Conservation (phyloP, 2,329 filamentous ascomycete species). For the Hirsutella minnesotensis region DNA sequence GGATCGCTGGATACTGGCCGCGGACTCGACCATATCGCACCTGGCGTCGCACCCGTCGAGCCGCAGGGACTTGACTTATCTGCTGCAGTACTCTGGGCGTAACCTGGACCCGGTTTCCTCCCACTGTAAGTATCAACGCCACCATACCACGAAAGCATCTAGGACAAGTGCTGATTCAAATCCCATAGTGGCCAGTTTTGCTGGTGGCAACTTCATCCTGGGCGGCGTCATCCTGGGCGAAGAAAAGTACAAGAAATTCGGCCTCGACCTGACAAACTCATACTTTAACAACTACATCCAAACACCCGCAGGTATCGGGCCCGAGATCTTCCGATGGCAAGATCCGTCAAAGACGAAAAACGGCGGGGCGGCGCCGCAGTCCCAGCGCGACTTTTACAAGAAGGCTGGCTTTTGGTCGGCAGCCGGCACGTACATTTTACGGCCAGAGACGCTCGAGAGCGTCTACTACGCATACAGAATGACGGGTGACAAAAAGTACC, state of each 20-base stretch:
- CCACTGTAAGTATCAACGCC: slow-evolving; percentile 29
- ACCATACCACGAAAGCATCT: neutral
- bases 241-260: slow-evolving; percentile 60
- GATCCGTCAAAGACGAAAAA: slow-evolving; percentile 23
- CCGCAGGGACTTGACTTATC: slow-evolving; percentile 61
- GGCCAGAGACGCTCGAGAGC: slow-evolving; percentile 73
- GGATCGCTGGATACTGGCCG: slow-evolving; percentile 64
- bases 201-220: slow-evolving; percentile 76
- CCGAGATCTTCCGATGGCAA: slow-evolving; percentile 58
- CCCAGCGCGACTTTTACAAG: slow-evolving; percentile 48
- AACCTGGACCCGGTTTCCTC: slow-evolving; percentile 31
- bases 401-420: slow-evolving; percentile 61
- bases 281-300: slow-evolving; percentile 63
- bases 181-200: slow-evolving; percentile 59
- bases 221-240: slow-evolving; percentile 59
- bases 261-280: slow-evolving; percentile 56
- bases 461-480: slow-evolving; percentile 80
- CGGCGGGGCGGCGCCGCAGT: slow-evolving; percentile 29
- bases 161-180: slow-evolving; percentile 23
- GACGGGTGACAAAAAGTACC: slow-evolving; percentile 64
- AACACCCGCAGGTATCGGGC: slow-evolving; percentile 64
- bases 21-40: slow-evolving; percentile 62
- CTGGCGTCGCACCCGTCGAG: slow-evolving; percentile 56
- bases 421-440: slow-evolving; percentile 49
- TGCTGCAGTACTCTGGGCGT: slow-evolving; percentile 43